Base-by-base conservation (phyloP, 371 early-diverging fungal genomes). In the Aphelidium insulamus region DNA sequence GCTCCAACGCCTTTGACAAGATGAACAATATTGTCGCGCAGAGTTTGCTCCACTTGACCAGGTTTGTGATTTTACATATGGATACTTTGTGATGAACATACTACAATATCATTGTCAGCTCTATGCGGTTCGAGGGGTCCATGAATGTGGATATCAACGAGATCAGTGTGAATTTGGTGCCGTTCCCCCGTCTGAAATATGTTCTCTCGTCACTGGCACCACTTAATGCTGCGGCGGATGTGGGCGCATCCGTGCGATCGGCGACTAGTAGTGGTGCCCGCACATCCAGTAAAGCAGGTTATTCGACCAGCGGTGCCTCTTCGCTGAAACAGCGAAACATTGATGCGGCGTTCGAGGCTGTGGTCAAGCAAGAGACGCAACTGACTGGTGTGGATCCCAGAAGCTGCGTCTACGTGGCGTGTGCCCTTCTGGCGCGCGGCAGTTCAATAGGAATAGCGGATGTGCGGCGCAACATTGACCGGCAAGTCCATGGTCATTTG, bases 141-240 rank as follows among this genome's bases (percentile, higher is more conserved):
- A 45, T 77, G 45, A 77, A 77, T 44, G 72, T 77, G 2, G 77
- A 77, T 49, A 54, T 77, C 28, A 68, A 64, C 35, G 77, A 77
- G 44, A 67, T 77, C 42, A 66, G 59, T 22, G 72, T 71, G 2
- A 77, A 77, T 41, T 42, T 77, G n/a, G 70, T 75, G 15, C 77
- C 77, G 10, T 77, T 69, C 48, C 77, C 75, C 21, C 37, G 45
- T 8, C 44, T 54, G 12, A 64, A 59, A 37, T 52, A 45, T 21
- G 37, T 60, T 8, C 5, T 57, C 2, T 54, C 61, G 1, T 45
- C 47, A 30, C 54, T 62, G 52, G 46, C 59, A 8, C 62, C 64
- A 19, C 32, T 62, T 0, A 52, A 39, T 31, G 30, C 49, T 14
- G 25, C 49, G 5, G 31, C 50, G 2, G 57, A 62, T 30, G 17